Conservation (phyloP, 2,329 filamentous ascomycete species). For the Neoarthrinium moseri region DNA sequence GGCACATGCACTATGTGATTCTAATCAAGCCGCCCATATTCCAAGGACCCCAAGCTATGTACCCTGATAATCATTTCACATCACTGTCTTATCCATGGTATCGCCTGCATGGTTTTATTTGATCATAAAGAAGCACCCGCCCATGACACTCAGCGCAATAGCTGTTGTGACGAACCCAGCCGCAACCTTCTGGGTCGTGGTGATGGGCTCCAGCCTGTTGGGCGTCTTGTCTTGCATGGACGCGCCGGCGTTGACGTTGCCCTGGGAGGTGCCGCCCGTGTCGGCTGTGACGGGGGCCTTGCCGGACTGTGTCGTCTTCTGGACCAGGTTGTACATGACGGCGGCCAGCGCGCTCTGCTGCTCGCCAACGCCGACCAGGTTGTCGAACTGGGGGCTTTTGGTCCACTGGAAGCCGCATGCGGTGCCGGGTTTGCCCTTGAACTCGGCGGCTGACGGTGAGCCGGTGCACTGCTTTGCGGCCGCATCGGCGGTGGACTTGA, state of each 20-base stretch:
- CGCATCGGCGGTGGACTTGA: slow-evolving; percentile 48
- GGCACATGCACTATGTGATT: neutral
- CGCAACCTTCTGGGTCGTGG: slow-evolving; percentile 49
- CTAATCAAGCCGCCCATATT: neutral
- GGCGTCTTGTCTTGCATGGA: slow-evolving; percentile 20
- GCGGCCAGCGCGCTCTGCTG: slow-evolving; percentile 68
- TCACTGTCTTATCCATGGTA: too few species aligned
- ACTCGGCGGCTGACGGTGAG: slow-evolving; percentile 35
- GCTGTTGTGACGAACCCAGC: slow-evolving; percentile 56
- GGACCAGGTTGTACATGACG: slow-evolving; percentile 59
- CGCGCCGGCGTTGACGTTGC: slow-evolving; percentile 46
- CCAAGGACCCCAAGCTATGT: neutral
- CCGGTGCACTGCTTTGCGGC: slow-evolving; percentile 54
- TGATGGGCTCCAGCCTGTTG: slow-evolving; percentile 39
- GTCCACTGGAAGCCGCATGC: slow-evolving; percentile 71
- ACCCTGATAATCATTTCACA: neutral
- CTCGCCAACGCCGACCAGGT: slow-evolving; percentile 61
- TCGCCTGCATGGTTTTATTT: too few species aligned
- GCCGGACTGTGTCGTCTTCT: slow-evolving; percentile 27
- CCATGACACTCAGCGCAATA: slow-evolving; percentile 46
- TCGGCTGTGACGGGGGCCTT: slow-evolving; percentile 46
- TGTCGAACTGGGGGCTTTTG: slow-evolving; percentile 51
- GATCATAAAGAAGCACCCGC: slow-evolving; percentile 48
- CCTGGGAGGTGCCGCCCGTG: slow-evolving; percentile 59
- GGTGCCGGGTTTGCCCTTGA: slow-evolving; percentile 53